These are phyloP conservation scores for Dryadomyces sulphureus DNA, from an alignment of 2,329 filamentous ascomycete species.

Conservation along the genomic window DNA sequence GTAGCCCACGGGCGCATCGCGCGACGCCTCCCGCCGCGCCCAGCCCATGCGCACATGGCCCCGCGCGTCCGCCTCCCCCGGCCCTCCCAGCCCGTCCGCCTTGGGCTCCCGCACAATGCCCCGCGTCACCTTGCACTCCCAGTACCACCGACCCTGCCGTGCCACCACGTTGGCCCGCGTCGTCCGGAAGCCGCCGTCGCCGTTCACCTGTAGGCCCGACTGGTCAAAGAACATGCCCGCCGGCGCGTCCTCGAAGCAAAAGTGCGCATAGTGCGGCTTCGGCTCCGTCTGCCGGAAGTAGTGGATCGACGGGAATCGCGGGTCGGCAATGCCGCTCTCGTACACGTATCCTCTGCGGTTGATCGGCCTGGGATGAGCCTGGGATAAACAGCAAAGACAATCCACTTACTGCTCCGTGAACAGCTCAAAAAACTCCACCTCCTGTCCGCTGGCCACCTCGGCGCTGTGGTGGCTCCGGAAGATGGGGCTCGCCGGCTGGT, in stretches of 20 bases:
- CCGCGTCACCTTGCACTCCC: slow-evolving; percentile 78
- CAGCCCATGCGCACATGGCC: slow-evolving; percentile 75
- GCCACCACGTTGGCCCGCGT: slow-evolving; percentile 81
- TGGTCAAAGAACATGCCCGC: slow-evolving; percentile 72
- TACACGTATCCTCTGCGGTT: slow-evolving; percentile 73
- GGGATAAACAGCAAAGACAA: neutral
- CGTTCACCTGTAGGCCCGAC: slow-evolving; percentile 63
- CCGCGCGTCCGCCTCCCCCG: slow-evolving; percentile 20
- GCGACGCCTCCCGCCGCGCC: slow-evolving; percentile 62
- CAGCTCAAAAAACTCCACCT: slow-evolving; percentile 45
- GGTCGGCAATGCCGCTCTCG: slow-evolving; percentile 79
- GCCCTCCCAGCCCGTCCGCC: slow-evolving; percentile 23
- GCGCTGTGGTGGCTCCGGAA: slow-evolving; percentile 42
- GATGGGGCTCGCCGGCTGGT: slow-evolving; percentile 40
- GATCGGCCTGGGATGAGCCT: slow-evolving; percentile 19
- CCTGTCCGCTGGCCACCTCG: slow-evolving; percentile 30
- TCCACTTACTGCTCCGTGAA: slow-evolving; percentile 47
- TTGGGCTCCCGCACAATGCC: slow-evolving; percentile 38
- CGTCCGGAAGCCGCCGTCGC: slow-evolving; percentile 86
- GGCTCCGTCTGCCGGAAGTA: slow-evolving; percentile 85
- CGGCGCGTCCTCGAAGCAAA: slow-evolving; percentile 87
- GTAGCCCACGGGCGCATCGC: slow-evolving; percentile 74
- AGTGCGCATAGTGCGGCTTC: slow-evolving; percentile 65
- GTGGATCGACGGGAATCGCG: slow-evolving; percentile 69
- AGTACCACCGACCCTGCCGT: slow-evolving; percentile 82